A percentile compares a stretch with the other conserved stretches of the same genome.
These are phyloP conservation scores for Daldinia sp. DNA, from an alignment of 2,329 filamentous ascomycete genomes.

Conservation along the genomic window DNA sequence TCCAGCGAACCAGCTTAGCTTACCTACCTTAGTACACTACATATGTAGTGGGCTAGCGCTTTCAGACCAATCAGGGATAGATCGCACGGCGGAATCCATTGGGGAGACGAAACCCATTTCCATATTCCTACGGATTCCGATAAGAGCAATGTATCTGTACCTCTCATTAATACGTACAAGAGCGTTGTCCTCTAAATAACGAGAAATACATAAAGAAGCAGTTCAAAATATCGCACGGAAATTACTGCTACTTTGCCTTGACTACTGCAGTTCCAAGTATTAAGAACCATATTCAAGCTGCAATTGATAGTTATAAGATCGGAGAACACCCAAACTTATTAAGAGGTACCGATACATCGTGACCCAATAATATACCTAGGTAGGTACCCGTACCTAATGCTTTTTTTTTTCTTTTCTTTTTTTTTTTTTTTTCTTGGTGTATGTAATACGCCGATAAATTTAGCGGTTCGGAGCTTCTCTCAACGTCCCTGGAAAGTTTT, in stretches of 20 bases:
- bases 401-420: too few species aligned
- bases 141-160: conserved; percentile 12
- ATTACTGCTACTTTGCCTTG: too few species aligned
- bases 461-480: conserved; percentile 33
- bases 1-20: not conserved
- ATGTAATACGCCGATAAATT: not conserved
- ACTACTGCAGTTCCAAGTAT: too few species aligned
- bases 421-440: too few species aligned
- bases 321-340: not conserved
- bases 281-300: too few species aligned
- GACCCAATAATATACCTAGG: not conserved
- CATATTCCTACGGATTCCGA: conserved; percentile 40
- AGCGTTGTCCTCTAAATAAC: not conserved
- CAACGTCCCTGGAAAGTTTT: conserved; percentile 37
- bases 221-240: not conserved
- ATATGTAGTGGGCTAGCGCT: too few species aligned
- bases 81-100: conserved; percentile 46
- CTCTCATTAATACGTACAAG: not conserved
- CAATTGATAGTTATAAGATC: too few species aligned
- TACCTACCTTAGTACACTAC: too few species aligned
- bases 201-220: not conserved
- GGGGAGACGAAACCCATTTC: conserved; percentile 43
- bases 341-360: not conserved
- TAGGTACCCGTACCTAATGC: not conserved
- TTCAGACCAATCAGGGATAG: conserved; percentile 40